Base-by-base conservation (phyloP, 441 rosid genomes). In the Geranium incanum region DNA sequence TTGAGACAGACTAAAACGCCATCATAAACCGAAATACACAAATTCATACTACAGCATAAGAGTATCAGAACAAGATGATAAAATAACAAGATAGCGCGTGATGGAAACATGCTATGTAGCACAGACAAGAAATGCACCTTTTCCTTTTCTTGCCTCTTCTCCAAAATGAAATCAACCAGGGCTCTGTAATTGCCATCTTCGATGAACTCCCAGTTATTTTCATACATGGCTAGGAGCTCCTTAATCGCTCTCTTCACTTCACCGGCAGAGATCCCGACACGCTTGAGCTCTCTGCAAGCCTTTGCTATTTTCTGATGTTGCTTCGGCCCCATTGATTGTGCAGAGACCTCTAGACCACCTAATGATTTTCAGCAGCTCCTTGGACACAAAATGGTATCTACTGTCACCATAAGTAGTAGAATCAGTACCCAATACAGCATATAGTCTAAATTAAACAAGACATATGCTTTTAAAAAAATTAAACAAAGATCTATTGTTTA, bases 221-320 rank as follows among this genome's bases (percentile, higher is more conserved):
- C 33, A 8, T 60, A 60, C 3, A 60, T 2, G 7, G 1, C 28
- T 8, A 60, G 65, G 21, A 65, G 68, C 41, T 41, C 78, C 70
- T 66, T 66, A n/a, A 70, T 19, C 15, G 52, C 50, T 9, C 33
- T 15, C 50, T 28, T 70, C 18, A 70, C 73, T 52, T 18, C 21
- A 39, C 6, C 6, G 28, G 66, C 50, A 28, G 60, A 16, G 57
- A 70, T 18, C 9, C 73, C 77, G 38, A 45, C 62, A 38, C 48
- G 16, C 45, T 75, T 41, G 48, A 70, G 19, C 15, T 66, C 71
- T 39, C 59, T 70, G 63, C 67, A 75, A 19, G 74, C 78, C 21
- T 59, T 36, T 2, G 55, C 19, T 4, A 33, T 21, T 64, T 50
- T 63, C 12, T 5, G n/a, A 57, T 57, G 0, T 16, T 16, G 63